These are phyloP conservation scores for Citeromyces matritensis DNA, from an alignment of 805 yeast genomes.

Conservation along the genomic window DNA sequence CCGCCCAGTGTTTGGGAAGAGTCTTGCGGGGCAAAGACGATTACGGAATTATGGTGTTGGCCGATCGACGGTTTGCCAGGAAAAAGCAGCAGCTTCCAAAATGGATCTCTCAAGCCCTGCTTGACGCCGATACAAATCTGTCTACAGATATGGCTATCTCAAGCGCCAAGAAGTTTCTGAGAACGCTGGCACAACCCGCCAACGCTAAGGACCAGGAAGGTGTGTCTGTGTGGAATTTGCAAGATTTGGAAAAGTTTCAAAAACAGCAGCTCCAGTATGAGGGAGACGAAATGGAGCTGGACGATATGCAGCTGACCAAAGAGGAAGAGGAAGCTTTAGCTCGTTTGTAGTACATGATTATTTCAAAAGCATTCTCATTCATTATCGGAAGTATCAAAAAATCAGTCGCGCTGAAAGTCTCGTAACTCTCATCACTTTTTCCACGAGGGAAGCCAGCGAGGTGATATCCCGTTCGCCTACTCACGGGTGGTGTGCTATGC, in stretches of 20 bases:
- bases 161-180: conserved; percentile 78
- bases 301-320: conserved; percentile 5
- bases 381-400: conserved; percentile 4
- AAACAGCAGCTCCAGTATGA: conserved; percentile 21
- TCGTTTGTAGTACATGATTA: conserved; percentile 3
- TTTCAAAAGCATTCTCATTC: too few relatives aligned
- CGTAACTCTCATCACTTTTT: conserved; percentile 6
- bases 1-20: conserved; percentile 96
- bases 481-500: conserved; percentile 25
- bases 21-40: conserved; percentile 97
- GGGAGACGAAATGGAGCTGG: conserved; percentile 10
- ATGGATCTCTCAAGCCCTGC: conserved; percentile 90
- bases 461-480: conserved; percentile 23
- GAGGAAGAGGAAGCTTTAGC: conserved; percentile 7
- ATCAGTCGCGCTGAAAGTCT: conserved; percentile 6
- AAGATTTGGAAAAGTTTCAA: conserved; percentile 49
- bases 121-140: conserved; percentile 81
- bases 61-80: conserved; percentile 82
- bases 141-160: conserved; percentile 98
- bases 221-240: conserved; percentile 80
- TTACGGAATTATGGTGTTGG: conserved; percentile 96
- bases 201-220: conserved; percentile 88
- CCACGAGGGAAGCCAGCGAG: conserved; percentile 15
- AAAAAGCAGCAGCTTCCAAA: conserved; percentile 84
- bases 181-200: conserved; percentile 90